Conservation (phyloP, 345 rosid genomes). For the Gossypium ekmanianum region DNA sequence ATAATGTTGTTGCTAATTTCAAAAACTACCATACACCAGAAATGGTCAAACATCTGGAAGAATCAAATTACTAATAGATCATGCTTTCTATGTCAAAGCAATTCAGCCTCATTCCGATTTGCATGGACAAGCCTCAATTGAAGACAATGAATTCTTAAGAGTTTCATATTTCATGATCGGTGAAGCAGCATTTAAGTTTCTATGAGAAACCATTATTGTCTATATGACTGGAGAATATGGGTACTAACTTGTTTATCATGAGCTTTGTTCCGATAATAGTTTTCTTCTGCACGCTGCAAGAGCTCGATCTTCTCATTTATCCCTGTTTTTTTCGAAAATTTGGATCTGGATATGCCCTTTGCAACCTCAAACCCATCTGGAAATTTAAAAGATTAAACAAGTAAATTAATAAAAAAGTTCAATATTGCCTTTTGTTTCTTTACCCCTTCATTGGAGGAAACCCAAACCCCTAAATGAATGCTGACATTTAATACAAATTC, state of each 20-base stretch:
- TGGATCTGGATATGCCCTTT: slow-evolving; percentile 40
- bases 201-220: background rate
- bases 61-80: background rate
- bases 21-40: background rate
- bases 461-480: background rate
- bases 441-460: background rate
- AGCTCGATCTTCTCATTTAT: slow-evolving; percentile 56
- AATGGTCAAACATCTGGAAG: background rate
- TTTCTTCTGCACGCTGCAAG: slow-evolving; percentile 74
- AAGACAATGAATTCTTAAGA: background rate
- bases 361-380: slow-evolving; percentile 50
- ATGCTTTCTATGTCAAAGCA: background rate
- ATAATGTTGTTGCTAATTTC: background rate
- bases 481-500: slow-evolving; percentile 12
- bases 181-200: background rate
- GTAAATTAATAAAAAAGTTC: slow-evolving; percentile 4
- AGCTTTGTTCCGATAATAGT: slow-evolving; percentile 41
- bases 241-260: slow-evolving; percentile 51
- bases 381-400: slow-evolving; percentile 19
- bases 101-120: background rate
- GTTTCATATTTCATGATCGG: background rate
- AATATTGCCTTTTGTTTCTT: background rate
- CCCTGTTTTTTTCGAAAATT: slow-evolving; percentile 47
- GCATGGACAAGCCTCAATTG: background rate
- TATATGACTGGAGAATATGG: background rate